phyloP scores from a whole-genome alignment of 1,139 yeast genomes.

The Suhomyces kunorum region DNA sequence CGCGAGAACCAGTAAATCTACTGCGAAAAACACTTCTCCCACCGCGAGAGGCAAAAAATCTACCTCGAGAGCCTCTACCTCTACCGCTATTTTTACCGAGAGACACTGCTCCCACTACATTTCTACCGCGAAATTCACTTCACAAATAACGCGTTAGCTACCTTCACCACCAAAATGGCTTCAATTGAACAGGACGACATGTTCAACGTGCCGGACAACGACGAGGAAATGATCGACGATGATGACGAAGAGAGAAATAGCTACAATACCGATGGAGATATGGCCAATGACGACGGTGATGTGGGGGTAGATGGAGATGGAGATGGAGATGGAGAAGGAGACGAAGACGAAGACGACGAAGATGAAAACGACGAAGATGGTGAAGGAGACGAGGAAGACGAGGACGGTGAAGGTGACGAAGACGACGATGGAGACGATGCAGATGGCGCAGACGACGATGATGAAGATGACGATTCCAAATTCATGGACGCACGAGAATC shows the following conservation, averaged over 20 bases:
- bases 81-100: background rate
- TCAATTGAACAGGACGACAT: constrained; percentile 22
- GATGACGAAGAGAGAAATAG: constrained; percentile 18
- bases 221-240: constrained; percentile 20
- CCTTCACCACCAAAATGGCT: constrained; percentile 14
- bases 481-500: constrained; percentile 13
- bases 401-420: constrained; percentile 22
- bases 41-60: no score
- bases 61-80: background rate
- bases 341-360: constrained; percentile 18
- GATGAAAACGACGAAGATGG: constrained; percentile 23
- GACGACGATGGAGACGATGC: constrained; percentile 17
- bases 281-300: constrained; percentile 19
- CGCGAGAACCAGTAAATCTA: no score
- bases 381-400: constrained; percentile 17
- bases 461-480: constrained; percentile 16
- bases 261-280: constrained; percentile 22
- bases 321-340: constrained; percentile 18
- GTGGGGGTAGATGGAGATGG: constrained; percentile 20
- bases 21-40: no score
- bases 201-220: constrained; percentile 19
- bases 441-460: constrained; percentile 17
- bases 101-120: no score
- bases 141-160: no score
- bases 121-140: background rate